phyloP scores from a whole-genome alignment of 1,284 basidiomycete genomes.

The Rhodotorula mucilaginosa region DNA sequence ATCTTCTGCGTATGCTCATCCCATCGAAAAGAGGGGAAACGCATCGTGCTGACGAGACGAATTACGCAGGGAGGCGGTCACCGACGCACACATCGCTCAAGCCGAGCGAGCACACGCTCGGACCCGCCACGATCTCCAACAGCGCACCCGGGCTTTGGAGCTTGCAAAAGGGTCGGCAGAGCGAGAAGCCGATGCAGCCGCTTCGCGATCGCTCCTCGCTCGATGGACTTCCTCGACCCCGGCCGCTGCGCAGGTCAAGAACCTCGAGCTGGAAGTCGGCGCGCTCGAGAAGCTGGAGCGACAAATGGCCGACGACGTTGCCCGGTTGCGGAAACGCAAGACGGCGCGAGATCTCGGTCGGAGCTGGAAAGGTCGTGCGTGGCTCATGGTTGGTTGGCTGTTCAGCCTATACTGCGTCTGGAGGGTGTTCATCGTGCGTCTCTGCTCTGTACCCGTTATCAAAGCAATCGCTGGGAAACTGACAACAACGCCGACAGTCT shows the following conservation, averaged over 20 bases:
- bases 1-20: conserved; percentile 39
- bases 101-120: conserved; percentile 44
- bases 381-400: conserved; percentile 47
- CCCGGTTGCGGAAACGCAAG: conserved; percentile 45
- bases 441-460: no score
- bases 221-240: conserved; percentile 35
- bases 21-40: no score
- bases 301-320: conserved; percentile 50
- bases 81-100: conserved; percentile 42
- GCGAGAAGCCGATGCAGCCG: conserved; percentile 32
- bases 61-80: conserved; percentile 40
- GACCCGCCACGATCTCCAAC: conserved; percentile 42
- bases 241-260: conserved; percentile 43
- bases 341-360: conserved; percentile 45
- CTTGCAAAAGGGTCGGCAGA: conserved; percentile 31
- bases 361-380: conserved; percentile 47
- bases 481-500: conserved; percentile 40
- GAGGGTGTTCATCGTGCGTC: conserved; percentile 43
- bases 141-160: conserved; percentile 28
- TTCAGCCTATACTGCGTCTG: conserved; percentile 51
- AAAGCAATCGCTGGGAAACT: neutral
- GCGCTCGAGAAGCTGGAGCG: conserved; percentile 49
- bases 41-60: conserved; percentile 4
- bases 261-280: conserved; percentile 49
- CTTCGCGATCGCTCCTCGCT: conserved; percentile 30